Percentiles rank a stretch among this genome's conserved stretches.
phyloP scores from a whole-genome alignment of 2,329 filamentous ascomycete species.

The Arthrobotrys iridis region DNA sequence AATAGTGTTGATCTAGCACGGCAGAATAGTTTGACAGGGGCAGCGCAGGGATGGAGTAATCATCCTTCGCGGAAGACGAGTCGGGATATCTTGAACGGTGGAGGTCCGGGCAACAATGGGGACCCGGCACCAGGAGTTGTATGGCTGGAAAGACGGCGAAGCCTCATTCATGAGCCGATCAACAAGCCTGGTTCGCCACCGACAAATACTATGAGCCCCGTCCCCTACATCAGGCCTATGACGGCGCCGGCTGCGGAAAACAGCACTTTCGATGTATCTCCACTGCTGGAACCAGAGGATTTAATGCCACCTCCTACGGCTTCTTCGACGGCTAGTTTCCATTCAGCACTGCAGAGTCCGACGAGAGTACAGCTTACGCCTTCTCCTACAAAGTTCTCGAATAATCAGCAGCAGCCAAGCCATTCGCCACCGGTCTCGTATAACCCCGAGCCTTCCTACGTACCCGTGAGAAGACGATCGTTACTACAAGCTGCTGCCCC shows the following conservation, averaged over 20 bases:
- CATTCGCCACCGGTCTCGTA: slow-evolving; percentile 10
- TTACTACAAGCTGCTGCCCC: slow-evolving; percentile 48
- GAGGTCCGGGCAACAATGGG: slow-evolving; percentile 8
- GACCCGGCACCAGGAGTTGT: slow-evolving; percentile 10
- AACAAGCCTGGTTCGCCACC: slow-evolving; percentile 29
- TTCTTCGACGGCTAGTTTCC: slow-evolving; percentile 52
- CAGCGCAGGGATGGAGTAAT: slow-evolving; percentile 24
- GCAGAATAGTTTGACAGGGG: slow-evolving; percentile 26
- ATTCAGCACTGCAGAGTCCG: slow-evolving; percentile 50
- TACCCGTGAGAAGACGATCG: slow-evolving; percentile 37
- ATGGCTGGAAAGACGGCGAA: slow-evolving; percentile 34
- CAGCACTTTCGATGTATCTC: slow-evolving; percentile 20
- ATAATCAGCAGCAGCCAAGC: slow-evolving; percentile 4
- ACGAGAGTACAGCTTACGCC: slow-evolving; percentile 42
- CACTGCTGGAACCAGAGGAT: slow-evolving; percentile 44
- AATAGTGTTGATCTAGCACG: slow-evolving; percentile 39
- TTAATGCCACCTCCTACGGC: slow-evolving; percentile 41
- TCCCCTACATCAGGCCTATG: slow-evolving; percentile 33
- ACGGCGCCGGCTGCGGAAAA: slow-evolving; percentile 28
- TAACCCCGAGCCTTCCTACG: slow-evolving; percentile 34
- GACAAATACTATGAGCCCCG: slow-evolving; percentile 24
- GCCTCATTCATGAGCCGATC: slow-evolving; percentile 32
- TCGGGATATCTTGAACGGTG: slow-evolving; percentile 27
- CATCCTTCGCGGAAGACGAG: slow-evolving; percentile 41
- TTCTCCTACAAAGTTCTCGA: slow-evolving; percentile 36